Base-by-base conservation (phyloP, 2,329 filamentous ascomycete species). In the Aspergillus luchuensis region DNA sequence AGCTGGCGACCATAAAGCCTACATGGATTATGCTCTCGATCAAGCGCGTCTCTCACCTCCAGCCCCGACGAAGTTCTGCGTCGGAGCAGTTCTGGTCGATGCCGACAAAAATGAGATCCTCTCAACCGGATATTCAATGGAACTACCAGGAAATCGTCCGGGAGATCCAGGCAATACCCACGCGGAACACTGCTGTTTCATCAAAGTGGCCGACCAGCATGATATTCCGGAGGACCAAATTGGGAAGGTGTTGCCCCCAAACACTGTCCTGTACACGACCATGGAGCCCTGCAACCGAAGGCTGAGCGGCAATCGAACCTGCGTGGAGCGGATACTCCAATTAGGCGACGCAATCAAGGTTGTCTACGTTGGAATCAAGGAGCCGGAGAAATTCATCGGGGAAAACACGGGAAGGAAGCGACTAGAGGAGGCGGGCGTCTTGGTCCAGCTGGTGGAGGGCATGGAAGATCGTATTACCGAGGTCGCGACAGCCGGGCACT, bases 241-340 rank as follows among this genome's bases (percentile, higher is more conserved):
- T 5, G 59, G 66, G 8, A 63, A 74, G n/a, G 73, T 78, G 4
- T 67, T 81, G 2, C 76, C 78, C 0, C 19, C 66, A 2, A 77
- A 79, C 54, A 78, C 78, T 0, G 74, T 72, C 1, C 67, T 81
- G 0, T 81, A 81, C 59, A 81, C 78, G 5, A 80, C 78, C 7
- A 80, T 81, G 78, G 79, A 81, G 60, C 76, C 79, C 4, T 81
- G 79, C 66, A 80, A 75, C 56, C 71, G 77, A 61, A 71, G 78
- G 57, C 63, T 80, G 0, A 78, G 77, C 57, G 73, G 77, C 4
- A 78, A 78, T 51, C 73, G 64, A 66, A 75, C 74, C 7, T 80
- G 77, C 51, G 70, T 67, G 28, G 68, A 74, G 2, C 72, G 75
- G 21, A 79, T 79, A 17, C 56, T 79, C 59, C 63, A 65, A 36